Evolutionary conservation across 2,329 filamentous ascomycete genomes (phyloP), one percentile per base, ranked within the genome.

Genomic region (Ceratocystis smalleyi): DNA sequence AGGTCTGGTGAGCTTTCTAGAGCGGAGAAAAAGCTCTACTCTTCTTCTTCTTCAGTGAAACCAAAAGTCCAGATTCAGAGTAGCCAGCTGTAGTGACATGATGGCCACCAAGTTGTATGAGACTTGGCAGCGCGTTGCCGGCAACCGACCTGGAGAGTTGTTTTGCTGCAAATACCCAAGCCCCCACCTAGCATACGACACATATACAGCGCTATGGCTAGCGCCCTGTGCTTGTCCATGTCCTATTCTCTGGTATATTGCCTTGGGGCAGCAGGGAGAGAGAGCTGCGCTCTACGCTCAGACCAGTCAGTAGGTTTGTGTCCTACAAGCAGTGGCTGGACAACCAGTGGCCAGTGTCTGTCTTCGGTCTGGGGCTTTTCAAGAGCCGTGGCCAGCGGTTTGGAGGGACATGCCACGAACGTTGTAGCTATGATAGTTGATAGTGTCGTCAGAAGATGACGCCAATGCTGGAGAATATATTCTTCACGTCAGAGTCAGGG

Each of bases 251-350:
- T 17, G 27, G 22, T 24, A 17, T 47, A 30, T 10, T 67, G 57
- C 67, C 63, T 27, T 54, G 62, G 22, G 65, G 43, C 59, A 17
- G 43, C 59, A 43, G 30, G 67, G 59, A 80, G 69, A 5, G 69
- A 5, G 76, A 74, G 51, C 77, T 78, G 6, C 76, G 75, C 71
- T 84, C 81, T 64, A 83, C 73, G 74, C 72, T 83, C 81, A 7
- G 79, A 83, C 74, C 68, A 81, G 72, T 74, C 68, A 81, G 72
- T 59, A 84, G 72, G 19, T 77, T 78, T 5, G 85, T 78, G 73
- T 90, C 90, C 86, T 86, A 90, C 30, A 89, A 74, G 72, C 85
- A 88, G 71, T 90, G 86, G 67, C 83, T 83, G 71, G 88, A 89
- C 55, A 89, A 78, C 22, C 74, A 72, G 61, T 84, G 75, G 78